Percentiles rank a stretch among this genome's conserved stretches.
These are phyloP conservation scores for Rosa chinensis DNA, from an alignment of 306 rosid species.

Conservation along the genomic window DNA sequence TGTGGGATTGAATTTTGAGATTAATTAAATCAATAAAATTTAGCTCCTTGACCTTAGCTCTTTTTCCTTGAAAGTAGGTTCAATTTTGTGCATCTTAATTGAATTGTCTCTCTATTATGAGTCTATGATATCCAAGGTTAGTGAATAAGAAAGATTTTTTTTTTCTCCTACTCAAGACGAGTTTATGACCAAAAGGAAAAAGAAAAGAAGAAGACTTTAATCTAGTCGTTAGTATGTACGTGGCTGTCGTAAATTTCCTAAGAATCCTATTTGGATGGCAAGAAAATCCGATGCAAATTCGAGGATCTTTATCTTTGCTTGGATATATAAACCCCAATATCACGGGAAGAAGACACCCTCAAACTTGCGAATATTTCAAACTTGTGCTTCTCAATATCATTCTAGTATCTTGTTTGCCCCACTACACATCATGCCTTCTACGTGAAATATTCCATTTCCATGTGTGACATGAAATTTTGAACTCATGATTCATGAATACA, in stretches of 20 bases:
- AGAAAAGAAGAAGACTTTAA: too few relatives aligned
- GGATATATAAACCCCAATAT: not conserved
- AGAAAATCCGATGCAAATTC: not conserved
- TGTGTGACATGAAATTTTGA: not conserved
- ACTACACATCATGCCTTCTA: slow-evolving; percentile 20
- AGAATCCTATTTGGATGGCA: not conserved
- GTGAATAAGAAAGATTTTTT: too few relatives aligned
- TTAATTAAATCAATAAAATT: too few relatives aligned
- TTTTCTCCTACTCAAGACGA: too few relatives aligned
- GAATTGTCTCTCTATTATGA: too few relatives aligned
- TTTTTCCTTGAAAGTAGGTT: too few relatives aligned
- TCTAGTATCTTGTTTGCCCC: slow-evolving; percentile 3
- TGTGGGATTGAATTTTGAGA: too few relatives aligned
- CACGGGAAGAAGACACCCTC: not conserved
- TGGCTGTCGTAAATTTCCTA: not conserved
- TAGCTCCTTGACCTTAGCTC: too few relatives aligned
- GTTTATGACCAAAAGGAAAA: too few relatives aligned
- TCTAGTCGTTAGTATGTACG: too few relatives aligned
- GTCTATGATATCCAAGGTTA: too few relatives aligned
- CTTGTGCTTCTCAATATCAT: slow-evolving; percentile 16
- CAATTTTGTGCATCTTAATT: too few relatives aligned
- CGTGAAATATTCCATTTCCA: slow-evolving; percentile 11
- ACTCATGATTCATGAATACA: not conserved
- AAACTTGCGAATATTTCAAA: slow-evolving; percentile 19
- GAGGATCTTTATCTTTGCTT: not conserved